Evolutionary conservation across 2,329 filamentous ascomycete species (phyloP), one percentile per base, ranked within the genome.

Genomic region (Geoglossum cookeanum): DNA sequence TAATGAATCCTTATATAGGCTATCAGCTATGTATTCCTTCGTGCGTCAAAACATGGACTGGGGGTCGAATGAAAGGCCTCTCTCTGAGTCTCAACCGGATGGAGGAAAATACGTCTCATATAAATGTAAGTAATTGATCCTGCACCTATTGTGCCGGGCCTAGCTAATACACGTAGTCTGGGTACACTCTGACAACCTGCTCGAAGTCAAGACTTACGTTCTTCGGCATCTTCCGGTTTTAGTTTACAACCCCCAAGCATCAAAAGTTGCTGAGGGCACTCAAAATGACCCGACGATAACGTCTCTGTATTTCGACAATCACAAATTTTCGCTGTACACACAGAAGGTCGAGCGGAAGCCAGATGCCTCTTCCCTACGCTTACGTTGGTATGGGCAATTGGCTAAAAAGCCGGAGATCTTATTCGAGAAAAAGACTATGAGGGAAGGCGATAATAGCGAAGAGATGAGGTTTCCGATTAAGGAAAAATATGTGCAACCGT

Each of bases 131-230:
- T 4, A 8, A 27, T 13, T 11, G 7, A 13, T 15, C n/a, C 4
- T 17, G 11, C 6, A 3, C 39, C n/a, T 9, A 6, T 3, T 29
- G 45, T n/a, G 15, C n/a, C 22, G n/a, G 32, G 47, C 56, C 32
- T 30, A 59, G 15, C 57, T 30, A 45, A 33, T 27, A n/a, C 53
- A 27, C 57, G 6, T 58, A 85, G 82, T 95, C 74, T 98, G 92
- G 92, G 84, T 98, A 4, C 92, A 98, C 68, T 79, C 82, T 35
- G 92, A 98, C 65, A 97, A 98, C 70, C 75, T 97, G 32, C 81
- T 97, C 63, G 92, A 98, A 72, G 88, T 97, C 68, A 96, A 97
- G 77, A 97, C 92, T 4, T 83, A 88, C 65, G 94, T 98, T 60
- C 79, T 97, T 35, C 87, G 92, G 60, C 87, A 87, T 58, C 78